These are phyloP conservation scores for Pleodorina starrii DNA, from an alignment of 139 green algal genomes.

Conservation along the genomic window DNA sequence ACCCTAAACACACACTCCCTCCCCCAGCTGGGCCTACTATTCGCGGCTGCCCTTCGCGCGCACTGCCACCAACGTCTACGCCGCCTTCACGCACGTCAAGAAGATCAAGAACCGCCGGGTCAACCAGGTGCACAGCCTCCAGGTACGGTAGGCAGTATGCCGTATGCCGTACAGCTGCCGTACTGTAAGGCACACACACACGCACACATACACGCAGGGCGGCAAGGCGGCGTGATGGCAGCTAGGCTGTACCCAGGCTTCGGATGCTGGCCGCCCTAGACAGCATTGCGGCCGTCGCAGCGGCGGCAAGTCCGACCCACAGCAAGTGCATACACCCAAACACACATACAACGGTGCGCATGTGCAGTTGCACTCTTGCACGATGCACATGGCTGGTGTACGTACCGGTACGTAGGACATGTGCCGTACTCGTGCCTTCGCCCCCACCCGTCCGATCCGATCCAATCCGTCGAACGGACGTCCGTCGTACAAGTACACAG, in stretches of 20 bases:
- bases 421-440: background rate
- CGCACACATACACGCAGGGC: background rate
- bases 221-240: too few relatives aligned
- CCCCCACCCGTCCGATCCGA: background rate
- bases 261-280: too few relatives aligned
- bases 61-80: background rate
- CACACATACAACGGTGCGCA: background rate
- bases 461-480: too few relatives aligned
- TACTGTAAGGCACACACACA: background rate
- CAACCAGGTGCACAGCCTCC: background rate
- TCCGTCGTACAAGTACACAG: background rate
- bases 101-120: background rate
- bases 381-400: background rate
- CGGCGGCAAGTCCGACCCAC: too few relatives aligned
- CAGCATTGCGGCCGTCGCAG: too few relatives aligned
- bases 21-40: constrained; percentile 21
- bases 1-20: too few relatives aligned
- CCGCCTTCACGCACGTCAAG: background rate
- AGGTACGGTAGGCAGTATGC: background rate
- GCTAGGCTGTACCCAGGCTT: too few relatives aligned
- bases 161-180: background rate
- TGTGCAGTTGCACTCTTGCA: too few relatives aligned
- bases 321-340: background rate
- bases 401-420: background rate
- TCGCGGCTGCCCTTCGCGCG: background rate